Percentiles rank a stretch among this genome's conserved stretches.
phyloP scores from a whole-genome alignment of 495 filamentous ascomycete genomes.

The Trichocladium antarcticum region DNA sequence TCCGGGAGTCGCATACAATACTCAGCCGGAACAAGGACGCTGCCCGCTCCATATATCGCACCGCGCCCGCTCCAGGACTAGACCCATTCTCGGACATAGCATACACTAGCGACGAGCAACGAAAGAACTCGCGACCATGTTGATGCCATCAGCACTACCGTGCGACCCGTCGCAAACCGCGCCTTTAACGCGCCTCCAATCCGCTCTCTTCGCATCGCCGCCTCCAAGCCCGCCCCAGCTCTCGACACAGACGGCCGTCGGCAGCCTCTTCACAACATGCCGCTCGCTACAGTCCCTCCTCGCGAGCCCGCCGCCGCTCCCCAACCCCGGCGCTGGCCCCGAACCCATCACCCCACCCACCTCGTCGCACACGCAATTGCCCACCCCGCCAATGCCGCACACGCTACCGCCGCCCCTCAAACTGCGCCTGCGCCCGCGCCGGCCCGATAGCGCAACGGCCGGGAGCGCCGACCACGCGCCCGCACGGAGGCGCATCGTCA shows the following conservation, averaged over 20 bases:
- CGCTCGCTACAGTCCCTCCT: constrained; percentile 62
- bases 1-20: constrained; percentile 6
- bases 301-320: constrained; percentile 31
- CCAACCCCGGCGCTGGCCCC: constrained; percentile 26
- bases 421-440: constrained; percentile 38
- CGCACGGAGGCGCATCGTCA: constrained; percentile 40
- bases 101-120: not conserved
- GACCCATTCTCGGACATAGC: not conserved
- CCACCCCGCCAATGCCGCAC: constrained; percentile 42
- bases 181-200: constrained; percentile 39
- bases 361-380: constrained; percentile 43
- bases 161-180: constrained; percentile 51
- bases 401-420: constrained; percentile 38
- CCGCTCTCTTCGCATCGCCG: constrained; percentile 50
- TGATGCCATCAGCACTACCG: constrained; percentile 59
- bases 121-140: constrained; percentile 34
- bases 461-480: constrained; percentile 11
- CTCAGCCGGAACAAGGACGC: not conserved
- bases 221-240: constrained; percentile 52
- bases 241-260: constrained; percentile 40
- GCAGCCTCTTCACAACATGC: constrained; percentile 56
- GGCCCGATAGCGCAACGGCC: constrained; percentile 17
- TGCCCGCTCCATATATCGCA: not conserved
- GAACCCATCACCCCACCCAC: constrained; percentile 36
- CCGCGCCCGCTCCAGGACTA: not conserved